Conservation (phyloP, 106 monocot species). For the Narthecium ossifragum region DNA sequence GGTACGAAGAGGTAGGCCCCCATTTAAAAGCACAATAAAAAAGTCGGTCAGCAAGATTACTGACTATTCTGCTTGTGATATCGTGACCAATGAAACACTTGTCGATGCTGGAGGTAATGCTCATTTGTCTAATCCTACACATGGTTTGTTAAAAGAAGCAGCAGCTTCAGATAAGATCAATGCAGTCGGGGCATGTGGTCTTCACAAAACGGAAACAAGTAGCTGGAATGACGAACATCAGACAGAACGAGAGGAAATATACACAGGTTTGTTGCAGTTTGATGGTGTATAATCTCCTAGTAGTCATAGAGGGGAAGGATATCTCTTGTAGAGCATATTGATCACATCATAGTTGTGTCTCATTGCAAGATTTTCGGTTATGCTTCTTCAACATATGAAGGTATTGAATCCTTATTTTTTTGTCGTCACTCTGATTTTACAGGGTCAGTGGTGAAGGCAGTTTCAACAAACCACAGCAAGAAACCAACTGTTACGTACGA, state of each 20-base stretch:
- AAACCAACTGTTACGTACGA: conserved; percentile 54
- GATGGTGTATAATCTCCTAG: background rate
- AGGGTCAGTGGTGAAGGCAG: conserved; percentile 48
- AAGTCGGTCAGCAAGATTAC: conserved; percentile 21
- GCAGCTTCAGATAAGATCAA: conserved; percentile 17
- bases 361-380: too few relatives aligned
- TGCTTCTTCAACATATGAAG: background rate
- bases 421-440: background rate
- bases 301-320: background rate
- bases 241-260: conserved; percentile 51
- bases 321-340: background rate
- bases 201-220: conserved; percentile 22
- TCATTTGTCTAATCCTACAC: conserved; percentile 5
- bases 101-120: conserved; percentile 30
- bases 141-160: conserved; percentile 28
- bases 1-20: conserved; percentile 43
- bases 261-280: conserved; percentile 25
- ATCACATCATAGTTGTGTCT: too few relatives aligned
- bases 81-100: conserved; percentile 29
- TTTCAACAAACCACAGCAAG: conserved; percentile 38
- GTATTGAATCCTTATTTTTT: background rate
- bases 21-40: conserved; percentile 29
- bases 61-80: conserved; percentile 34
- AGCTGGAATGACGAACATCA: conserved; percentile 40
- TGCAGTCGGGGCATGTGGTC: conserved; percentile 11